Evolutionary conservation across 2,329 filamentous ascomycete genomes (phyloP).

Genomic region (Calonectria henricotiae): DNA sequence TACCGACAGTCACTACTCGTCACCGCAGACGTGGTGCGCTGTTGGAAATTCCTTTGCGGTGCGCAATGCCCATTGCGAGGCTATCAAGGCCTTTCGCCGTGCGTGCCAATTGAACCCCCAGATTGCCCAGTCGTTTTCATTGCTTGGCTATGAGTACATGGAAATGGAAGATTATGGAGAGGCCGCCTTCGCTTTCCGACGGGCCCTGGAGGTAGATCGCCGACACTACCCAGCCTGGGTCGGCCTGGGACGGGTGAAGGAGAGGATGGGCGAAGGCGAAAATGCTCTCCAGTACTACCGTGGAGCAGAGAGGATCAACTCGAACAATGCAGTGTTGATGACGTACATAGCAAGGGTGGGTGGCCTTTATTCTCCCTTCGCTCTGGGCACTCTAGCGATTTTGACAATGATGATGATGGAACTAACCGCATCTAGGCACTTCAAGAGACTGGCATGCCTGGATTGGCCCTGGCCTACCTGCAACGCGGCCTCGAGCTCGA

Average conservation of each 20-base stretch:
- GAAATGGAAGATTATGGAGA: conserved; percentile 43
- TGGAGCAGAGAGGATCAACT: conserved; percentile 44
- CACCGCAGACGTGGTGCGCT: conserved; percentile 46
- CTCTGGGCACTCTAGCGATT: conserved; percentile 13
- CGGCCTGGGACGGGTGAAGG: conserved; percentile 42
- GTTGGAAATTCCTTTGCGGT: conserved; percentile 44
- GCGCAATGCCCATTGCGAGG: conserved; percentile 36
- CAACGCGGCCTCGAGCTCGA: conserved; percentile 27
- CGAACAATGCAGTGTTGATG: conserved; percentile 43
- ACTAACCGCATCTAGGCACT: conserved; percentile 34
- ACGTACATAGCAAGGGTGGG: conserved; percentile 44
- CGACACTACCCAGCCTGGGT: conserved; percentile 48
- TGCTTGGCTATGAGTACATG: conserved; percentile 45
- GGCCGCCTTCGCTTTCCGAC: conserved; percentile 39
- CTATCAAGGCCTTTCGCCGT: conserved; percentile 43
- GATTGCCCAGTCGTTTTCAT: conserved; percentile 42
- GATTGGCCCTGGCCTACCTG: conserved; percentile 30
- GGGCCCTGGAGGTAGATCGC: conserved; percentile 42
- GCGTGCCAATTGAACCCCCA: conserved; percentile 42
- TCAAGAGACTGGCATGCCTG: conserved; percentile 36
- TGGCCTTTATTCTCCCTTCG: conserved; percentile 1
- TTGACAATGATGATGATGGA: background rate
- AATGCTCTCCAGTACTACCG: conserved; percentile 42
- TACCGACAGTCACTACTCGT: conserved; percentile 39
- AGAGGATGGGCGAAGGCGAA: conserved; percentile 41